Base-by-base conservation (phyloP, 805 yeast genomes). In the Lipomyces anomalus region DNA sequence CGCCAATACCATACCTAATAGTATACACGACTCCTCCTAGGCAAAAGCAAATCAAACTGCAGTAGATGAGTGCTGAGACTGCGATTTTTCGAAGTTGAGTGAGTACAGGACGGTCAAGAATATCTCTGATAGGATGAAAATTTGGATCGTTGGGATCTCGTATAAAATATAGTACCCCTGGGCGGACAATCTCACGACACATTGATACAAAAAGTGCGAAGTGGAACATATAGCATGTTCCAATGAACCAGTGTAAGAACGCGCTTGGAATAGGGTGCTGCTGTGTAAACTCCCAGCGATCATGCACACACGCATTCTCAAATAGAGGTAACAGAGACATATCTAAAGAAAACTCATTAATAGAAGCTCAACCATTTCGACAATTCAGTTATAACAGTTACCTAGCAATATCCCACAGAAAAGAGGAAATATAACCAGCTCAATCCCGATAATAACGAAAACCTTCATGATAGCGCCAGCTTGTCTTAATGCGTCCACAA, bases 71-170 rank as follows among this genome's bases (percentile, higher is more conserved):
- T 17, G 80, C 90, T 23, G 95, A 83, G 22, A 86, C 64, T 2
- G 72, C 71, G 24, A 89, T 80, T 52, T 95, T 72, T 23, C 82
- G 78, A 20, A 89, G 51, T 61, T 92, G 97, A 38, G 82, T 67
- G 6, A 65, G 52, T 57, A 90, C 74, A 0, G 95, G 84, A 54
- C 84, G 79, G 47, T 84, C 82, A 43, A 92, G 65, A 1, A 95
- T 92, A 61, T 89, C 95, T 54, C 87, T 90, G 35, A 90, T 74
- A 9, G 92, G 75, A 54, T 90, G 78, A 38, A 87, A 80, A 56
- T 85, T 83, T 33, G 95, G 95, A 61, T 92, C 97, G 57, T 88
- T 96, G 3, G 96, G 95, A 20, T 95, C 87, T 57, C 95, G 75
- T 49, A 92, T 84, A 67, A 92, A 92, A 63, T 79, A 92, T 38